Conservation (phyloP, 2,329 filamentous ascomycete species). For the Aureobasidium leucospermi region DNA sequence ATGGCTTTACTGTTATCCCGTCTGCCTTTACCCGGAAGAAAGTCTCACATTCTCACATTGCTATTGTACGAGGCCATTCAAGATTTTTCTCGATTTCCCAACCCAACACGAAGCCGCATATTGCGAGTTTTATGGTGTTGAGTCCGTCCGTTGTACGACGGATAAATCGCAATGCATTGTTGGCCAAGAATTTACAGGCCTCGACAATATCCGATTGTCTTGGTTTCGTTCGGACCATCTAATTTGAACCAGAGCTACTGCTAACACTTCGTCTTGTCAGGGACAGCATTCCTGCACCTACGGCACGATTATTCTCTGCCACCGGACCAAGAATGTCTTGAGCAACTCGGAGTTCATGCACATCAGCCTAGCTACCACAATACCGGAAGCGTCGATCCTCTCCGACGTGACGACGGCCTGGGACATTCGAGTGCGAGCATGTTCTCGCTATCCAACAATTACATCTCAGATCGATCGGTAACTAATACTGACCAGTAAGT, state of each 20-base stretch:
- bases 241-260: neutral
- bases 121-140: too few species aligned
- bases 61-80: neutral
- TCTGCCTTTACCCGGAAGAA: neutral
- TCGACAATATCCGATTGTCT: neutral
- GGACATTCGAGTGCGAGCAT: constrained; percentile 39
- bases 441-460: constrained; percentile 30
- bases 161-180: neutral
- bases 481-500: constrained; percentile 35
- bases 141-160: neutral
- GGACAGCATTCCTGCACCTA: constrained; percentile 11
- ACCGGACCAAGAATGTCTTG: constrained; percentile 37
- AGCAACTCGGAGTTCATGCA: constrained; percentile 38
- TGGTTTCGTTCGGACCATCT: neutral
- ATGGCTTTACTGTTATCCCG: neutral
- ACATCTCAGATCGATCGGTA: constrained; percentile 19
- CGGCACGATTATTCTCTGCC: constrained; percentile 2
- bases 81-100: neutral
- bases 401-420: constrained; percentile 44
- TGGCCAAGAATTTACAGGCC: neutral
- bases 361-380: constrained; percentile 37
- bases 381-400: constrained; percentile 38
- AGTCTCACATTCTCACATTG: neutral
- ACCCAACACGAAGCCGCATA: neutral
- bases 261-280: neutral